Conservation (phyloP, 2,329 filamentous ascomycete species). For the Fusarium liriodendri region DNA sequence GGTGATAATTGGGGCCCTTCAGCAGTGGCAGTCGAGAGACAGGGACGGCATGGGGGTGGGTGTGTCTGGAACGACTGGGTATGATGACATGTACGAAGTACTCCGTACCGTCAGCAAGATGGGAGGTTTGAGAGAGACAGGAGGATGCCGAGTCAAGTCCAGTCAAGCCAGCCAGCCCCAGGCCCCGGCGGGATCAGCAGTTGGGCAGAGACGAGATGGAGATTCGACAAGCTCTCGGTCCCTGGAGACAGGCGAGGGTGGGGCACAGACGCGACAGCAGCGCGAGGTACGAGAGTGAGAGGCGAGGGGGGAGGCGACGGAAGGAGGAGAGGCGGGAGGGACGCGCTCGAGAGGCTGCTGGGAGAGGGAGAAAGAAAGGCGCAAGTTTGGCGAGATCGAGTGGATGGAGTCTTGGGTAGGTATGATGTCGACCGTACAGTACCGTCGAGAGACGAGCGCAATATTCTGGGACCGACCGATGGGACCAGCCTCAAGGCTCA, state of each 20-base stretch:
- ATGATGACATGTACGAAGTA: constrained; percentile 46
- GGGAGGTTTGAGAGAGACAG: constrained; percentile 37
- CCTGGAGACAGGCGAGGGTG: constrained; percentile 40
- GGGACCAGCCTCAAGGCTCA: constrained; percentile 38
- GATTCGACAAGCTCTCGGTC: constrained; percentile 42
- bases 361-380: constrained; percentile 36
- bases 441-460: constrained; percentile 40
- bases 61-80: constrained; percentile 46
- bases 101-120: constrained; percentile 30
- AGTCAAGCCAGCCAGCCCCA: constrained; percentile 34
- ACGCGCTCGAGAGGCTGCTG: constrained; percentile 28
- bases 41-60: constrained; percentile 46
- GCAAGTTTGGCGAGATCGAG: constrained; percentile 38
- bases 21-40: constrained; percentile 44
- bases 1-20: constrained; percentile 46
- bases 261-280: constrained; percentile 40
- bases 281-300: constrained; percentile 32
- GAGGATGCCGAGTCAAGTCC: constrained; percentile 35
- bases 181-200: constrained; percentile 46
- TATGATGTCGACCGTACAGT: constrained; percentile 43
- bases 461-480: constrained; percentile 33
- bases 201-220: constrained; percentile 46
- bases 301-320: constrained; percentile 17
- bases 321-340: constrained; percentile 15
- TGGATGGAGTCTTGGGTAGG: constrained; percentile 37